Percentiles rank a stretch among this genome's conserved stretches.
Conservation (phyloP, 2,329 filamentous ascomycete species). For the Cryphonectria radicalis region DNA sequence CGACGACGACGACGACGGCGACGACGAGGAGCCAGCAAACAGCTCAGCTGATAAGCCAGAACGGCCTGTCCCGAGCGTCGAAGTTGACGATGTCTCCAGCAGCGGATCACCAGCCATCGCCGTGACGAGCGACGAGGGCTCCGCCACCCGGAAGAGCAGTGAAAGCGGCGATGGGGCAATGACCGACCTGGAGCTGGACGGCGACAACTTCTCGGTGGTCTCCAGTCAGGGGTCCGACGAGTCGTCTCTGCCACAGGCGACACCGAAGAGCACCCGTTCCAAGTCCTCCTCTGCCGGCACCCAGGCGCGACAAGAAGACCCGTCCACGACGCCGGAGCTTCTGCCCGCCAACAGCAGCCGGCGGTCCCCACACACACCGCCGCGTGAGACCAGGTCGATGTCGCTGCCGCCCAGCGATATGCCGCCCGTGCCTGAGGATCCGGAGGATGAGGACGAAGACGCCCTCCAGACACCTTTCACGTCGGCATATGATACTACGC, state of each 20-base stretch:
- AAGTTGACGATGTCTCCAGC: conserved; percentile 4
- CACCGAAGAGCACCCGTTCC: conserved; percentile 12
- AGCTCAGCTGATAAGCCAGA: conserved; percentile 9
- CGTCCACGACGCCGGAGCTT: conserved; percentile 23
- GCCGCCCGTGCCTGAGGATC: conserved; percentile 48
- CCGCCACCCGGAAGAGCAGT: not conserved
- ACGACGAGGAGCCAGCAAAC: not conserved
- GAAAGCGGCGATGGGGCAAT: not conserved
- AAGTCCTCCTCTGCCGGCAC: conserved; percentile 14
- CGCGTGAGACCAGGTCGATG: conserved; percentile 38
- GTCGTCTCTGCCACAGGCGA: conserved; percentile 5
- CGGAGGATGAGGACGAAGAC: conserved; percentile 48
- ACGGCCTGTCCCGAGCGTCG: conserved; percentile 16
- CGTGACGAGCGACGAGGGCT: conserved; percentile 5
- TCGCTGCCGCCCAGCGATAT: conserved; percentile 51
- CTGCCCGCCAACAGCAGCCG: conserved; percentile 13
- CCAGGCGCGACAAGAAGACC: conserved; percentile 14
- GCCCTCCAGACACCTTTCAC: conserved; percentile 49
- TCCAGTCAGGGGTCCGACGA: not conserved
- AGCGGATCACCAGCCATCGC: conserved; percentile 19
- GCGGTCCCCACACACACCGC: conserved; percentile 25
- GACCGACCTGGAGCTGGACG: conserved; percentile 12
- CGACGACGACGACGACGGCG: conserved; percentile 8
- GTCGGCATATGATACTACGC: conserved; percentile 53
- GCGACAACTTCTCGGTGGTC: conserved; percentile 17